Evolutionary conservation across 2,329 filamentous ascomycete species (phyloP), one percentile per base, ranked within the genome.

Genomic region (Cadophora malorum): DNA sequence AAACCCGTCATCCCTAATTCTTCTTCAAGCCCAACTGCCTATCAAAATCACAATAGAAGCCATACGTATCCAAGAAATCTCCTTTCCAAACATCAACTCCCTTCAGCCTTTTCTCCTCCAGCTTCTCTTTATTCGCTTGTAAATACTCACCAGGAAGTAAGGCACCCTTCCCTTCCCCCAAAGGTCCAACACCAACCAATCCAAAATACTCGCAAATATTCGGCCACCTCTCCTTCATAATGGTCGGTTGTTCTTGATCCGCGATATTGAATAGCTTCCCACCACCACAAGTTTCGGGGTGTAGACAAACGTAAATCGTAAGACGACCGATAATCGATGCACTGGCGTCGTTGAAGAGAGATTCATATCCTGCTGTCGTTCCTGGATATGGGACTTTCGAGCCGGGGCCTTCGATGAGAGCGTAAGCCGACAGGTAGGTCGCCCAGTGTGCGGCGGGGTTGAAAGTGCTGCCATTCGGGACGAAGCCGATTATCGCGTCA

Each of bases 11-110:
- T 31, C 50, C 9, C 50, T 53, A 28, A 31, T 31, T 25, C 9
- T 53, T 53, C 23, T 14, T 23, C 21, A 53, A 23, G 10, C 21
- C 28, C 50, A 53, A 31, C 50, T 53, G 50, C 50, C 50, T 53
- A 53, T 53, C 50, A 25, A 53, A 53, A 31, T 53, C 23, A 53
- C 50, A 53, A 31, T 53, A 53, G 14, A 53, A 53, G 21, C 50
- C 50, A 53, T 53, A 53, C 9, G 50, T 53, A 53, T 53, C 50
- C 8, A 53, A 16, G 25, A 53, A 53, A 31, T 53, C 50, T 5
- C 50, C 50, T 21, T 53, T 53, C 50, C 50, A 53, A 25, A 53
- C 50, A 53, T 25, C 21, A 21, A 53, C 50, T 3, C 50, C 50
- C 3, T 14, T 53, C 12, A 53, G 25, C 21, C 25, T 21, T 14